Evolutionary conservation across 495 filamentous ascomycete genomes (phyloP).

Genomic region (Lophiotrema nucula): DNA sequence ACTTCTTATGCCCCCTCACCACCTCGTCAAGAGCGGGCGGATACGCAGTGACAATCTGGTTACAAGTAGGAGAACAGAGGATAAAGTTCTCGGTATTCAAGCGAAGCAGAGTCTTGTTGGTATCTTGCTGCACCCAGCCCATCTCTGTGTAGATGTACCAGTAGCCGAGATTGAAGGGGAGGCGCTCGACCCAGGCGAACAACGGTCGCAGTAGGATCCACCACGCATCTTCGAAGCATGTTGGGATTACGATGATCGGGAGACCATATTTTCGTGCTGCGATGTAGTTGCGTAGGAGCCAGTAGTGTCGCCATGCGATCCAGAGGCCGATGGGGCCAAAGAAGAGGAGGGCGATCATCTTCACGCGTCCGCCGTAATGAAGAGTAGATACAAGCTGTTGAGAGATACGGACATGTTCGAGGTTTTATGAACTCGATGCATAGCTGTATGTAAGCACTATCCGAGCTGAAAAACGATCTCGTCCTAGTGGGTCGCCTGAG

Average conservation of each 20-base stretch:
- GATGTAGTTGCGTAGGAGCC: not conserved
- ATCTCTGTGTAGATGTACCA: conserved; percentile 26
- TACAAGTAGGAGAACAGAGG: conserved; percentile 4
- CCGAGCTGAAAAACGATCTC: too few species aligned
- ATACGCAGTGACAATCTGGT: conserved; percentile 12
- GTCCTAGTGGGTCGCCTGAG: too few species aligned
- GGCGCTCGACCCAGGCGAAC: conserved; percentile 15
- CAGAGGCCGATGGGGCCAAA: not conserved
- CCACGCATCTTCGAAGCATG: conserved; percentile 14
- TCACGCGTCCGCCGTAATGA: too few species aligned
- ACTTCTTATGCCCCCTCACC: conserved; percentile 1
- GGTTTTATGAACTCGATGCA: too few species aligned
- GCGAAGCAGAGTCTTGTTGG: not conserved
- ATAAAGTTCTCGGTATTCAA: conserved; percentile 15
- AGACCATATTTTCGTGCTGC: conserved; percentile 3
- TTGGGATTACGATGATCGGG: conserved; percentile 10
- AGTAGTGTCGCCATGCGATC: not conserved
- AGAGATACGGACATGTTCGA: too few species aligned
- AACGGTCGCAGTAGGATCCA: conserved; percentile 10
- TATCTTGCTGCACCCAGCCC: conserved; percentile 5
- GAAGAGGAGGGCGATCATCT: not conserved
- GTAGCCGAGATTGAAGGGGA: conserved; percentile 20
- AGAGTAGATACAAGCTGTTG: too few species aligned
- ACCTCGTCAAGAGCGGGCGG: not conserved
- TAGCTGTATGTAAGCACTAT: too few species aligned